Evolutionary conservation across 768 basidiomycete genomes (phyloP), one percentile per base, ranked within the genome.

Genomic region (Multifurca ochricompacta): DNA sequence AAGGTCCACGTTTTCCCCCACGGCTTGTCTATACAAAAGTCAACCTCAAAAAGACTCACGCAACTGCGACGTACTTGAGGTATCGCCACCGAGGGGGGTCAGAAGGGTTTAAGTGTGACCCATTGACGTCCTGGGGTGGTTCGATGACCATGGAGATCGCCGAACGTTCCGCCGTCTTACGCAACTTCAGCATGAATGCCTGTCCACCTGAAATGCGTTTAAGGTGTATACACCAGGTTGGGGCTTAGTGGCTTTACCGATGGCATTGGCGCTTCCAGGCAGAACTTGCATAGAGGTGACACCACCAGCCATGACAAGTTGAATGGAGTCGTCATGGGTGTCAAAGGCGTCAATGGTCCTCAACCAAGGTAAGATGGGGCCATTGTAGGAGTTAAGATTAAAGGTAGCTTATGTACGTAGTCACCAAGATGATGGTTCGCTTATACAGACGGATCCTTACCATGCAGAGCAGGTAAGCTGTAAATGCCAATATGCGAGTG

Each of bases 81-180:
- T 93, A 82, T 46, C 91, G 72, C 88, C 88, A 91, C 37, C 79
- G 78, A 21, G 76, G 69, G 31, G 81, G 73, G 14, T 69, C 55
- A 14, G 70, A 63, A 47, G 66, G 59, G 49, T 75, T 71, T 1
- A 66, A 62, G 8, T 65, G 61, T 28, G 70, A 80, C 50, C 72
- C 72, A 48, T 79, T 72, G 59, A 93, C 71, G 13, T 71, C 73
- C 64, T 79, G 78, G 1, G 90, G 91, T 36, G 91, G 87, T 42
- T 96, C 92, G 34, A 96, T 72, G 10, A 92, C 66, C 87, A 91
- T 91, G 6, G 87, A 86, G 4, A 79, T 77, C 1, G 89, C 77
- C 0, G 89, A 85, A 21, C 83, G 79, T 58, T 90, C 87, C 35
- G 74, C 66, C 2, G 91, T 91, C 64, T 79, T 81, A 18, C 94